Conservation (phyloP, 129 eudicot species). For the Lonicera japonica region DNA sequence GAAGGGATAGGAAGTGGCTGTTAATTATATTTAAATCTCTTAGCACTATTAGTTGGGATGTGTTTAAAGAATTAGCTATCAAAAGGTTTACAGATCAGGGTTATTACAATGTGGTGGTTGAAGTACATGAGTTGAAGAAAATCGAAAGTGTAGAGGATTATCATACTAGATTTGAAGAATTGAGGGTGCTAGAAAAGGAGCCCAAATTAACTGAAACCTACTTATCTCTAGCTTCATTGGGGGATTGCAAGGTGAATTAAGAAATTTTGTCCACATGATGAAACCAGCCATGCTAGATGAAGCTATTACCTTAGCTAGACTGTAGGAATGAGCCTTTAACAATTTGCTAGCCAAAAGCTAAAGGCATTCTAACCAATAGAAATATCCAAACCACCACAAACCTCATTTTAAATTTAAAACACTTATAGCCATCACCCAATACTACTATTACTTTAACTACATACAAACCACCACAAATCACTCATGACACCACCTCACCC, state of each 20-base stretch:
- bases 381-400: no score
- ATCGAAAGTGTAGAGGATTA: not conserved
- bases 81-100: not conserved
- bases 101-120: no score
- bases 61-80: not conserved
- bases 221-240: not conserved
- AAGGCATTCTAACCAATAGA: not conserved
- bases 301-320: no score
- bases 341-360: no score
- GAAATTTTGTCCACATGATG: not conserved
- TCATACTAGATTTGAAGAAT: not conserved
- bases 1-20: no score
- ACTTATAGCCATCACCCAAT: no score
- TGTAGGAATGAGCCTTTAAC: no score
- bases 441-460: no score
- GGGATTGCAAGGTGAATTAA: not conserved
- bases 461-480: no score
- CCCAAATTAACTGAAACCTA: not conserved
- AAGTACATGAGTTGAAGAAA: no score
- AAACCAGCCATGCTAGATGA: not conserved
- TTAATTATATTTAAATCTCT: not conserved
- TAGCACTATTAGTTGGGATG: not conserved
- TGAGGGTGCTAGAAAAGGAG: not conserved
- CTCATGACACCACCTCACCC: no score
- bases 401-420: no score